Evolutionary conservation across 2,329 filamentous ascomycete species (phyloP).

Genomic region (Hymenoscyphus fraxineus): DNA sequence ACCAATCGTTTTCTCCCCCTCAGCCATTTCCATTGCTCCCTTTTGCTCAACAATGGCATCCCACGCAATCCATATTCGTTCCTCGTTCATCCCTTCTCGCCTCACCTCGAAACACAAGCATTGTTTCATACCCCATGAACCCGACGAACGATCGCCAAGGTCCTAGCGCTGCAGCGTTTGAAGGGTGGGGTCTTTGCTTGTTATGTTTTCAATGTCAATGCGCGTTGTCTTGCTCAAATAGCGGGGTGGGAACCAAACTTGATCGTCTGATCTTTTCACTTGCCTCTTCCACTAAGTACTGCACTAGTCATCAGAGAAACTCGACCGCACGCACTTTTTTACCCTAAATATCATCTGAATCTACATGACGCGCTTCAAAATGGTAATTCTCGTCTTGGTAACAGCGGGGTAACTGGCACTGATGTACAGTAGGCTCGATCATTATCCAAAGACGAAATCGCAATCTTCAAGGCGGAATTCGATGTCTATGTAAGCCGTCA

Average conservation of each 20-base stretch:
- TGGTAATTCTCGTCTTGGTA: not conserved
- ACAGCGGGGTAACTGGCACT: not conserved
- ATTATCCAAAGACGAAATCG: slow-evolving; percentile 24
- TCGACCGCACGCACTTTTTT: not conserved
- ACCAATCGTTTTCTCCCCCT: not conserved
- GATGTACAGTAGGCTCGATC: slow-evolving; percentile 2
- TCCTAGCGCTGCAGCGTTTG: not conserved
- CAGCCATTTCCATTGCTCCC: not conserved
- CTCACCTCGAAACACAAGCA: not conserved
- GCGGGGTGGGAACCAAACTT: not conserved
- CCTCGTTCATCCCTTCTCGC: not conserved
- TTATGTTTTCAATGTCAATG: not conserved
- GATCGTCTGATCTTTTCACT: not conserved
- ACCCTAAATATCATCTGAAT: not conserved
- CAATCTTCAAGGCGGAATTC: slow-evolving; percentile 27
- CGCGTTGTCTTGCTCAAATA: not conserved
- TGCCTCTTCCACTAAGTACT: no score
- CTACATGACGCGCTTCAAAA: not conserved
- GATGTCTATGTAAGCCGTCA: slow-evolving; percentile 25
- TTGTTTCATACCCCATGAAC: not conserved
- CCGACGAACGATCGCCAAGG: not conserved
- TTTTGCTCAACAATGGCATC: not conserved
- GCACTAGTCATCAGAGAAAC: no score
- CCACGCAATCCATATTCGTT: not conserved
- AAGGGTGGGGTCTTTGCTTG: not conserved